These are phyloP conservation scores for Neoboletus brunneissimus DNA, from an alignment of 768 basidiomycete genomes.

Conservation along the genomic window DNA sequence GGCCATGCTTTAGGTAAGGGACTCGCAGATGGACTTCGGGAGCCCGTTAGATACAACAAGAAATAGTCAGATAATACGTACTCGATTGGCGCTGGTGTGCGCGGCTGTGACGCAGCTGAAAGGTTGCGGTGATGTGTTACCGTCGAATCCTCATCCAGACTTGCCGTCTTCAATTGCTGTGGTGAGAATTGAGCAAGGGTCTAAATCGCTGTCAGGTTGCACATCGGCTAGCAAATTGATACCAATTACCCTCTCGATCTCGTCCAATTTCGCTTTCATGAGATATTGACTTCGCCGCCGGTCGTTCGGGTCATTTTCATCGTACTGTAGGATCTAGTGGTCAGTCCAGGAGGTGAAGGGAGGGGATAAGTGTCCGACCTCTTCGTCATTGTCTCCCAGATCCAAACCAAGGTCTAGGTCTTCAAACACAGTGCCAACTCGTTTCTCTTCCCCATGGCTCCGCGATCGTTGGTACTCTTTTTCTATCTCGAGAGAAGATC, in stretches of 20 bases:
- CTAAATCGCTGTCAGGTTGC: constrained; percentile 33
- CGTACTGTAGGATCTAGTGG: constrained; percentile 43
- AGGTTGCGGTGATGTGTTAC: constrained; percentile 18
- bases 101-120: constrained; percentile 15
- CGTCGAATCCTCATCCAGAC: constrained; percentile 21
- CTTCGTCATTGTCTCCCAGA: constrained; percentile 41
- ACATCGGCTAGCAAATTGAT: neutral
- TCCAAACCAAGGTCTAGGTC: constrained; percentile 45
- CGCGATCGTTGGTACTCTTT: constrained; percentile 29
- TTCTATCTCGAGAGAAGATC: constrained; percentile 26
- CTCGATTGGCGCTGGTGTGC: constrained; percentile 11
- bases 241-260: constrained; percentile 64
- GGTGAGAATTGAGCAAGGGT: constrained; percentile 68
- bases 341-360: constrained; percentile 11
- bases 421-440: constrained; percentile 45
- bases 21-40: constrained; percentile 9
- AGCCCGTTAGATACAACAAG: constrained; percentile 10
- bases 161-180: constrained; percentile 32
- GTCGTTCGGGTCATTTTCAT: constrained; percentile 71
- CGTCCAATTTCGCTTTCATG: constrained; percentile 74
- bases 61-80: constrained; percentile 16
- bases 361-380: constrained; percentile 31
- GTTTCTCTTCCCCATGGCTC: constrained; percentile 42
- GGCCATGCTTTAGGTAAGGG: constrained; percentile 37
- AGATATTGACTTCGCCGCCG: constrained; percentile 70